A percentile compares a stretch with the other conserved stretches of the same genome.
Evolutionary conservation across 2,329 filamentous ascomycete species (phyloP).

Genomic region (Dactylellina sp.): DNA sequence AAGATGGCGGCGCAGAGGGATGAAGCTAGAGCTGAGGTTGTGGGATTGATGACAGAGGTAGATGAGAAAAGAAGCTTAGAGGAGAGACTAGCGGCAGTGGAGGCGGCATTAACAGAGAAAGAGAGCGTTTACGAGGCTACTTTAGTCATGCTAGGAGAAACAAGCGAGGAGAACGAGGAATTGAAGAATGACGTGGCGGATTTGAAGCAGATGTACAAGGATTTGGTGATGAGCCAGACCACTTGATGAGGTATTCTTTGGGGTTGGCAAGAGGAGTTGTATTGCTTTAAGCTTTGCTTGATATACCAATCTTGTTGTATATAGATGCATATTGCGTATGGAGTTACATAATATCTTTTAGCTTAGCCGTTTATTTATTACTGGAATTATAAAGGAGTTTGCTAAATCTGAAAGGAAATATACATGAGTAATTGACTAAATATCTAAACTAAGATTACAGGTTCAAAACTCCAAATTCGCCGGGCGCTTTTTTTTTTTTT

Average conservation of each 20-base stretch:
- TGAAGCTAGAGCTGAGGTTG: slow-evolving; percentile 91
- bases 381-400: not conserved
- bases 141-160: slow-evolving; percentile 94
- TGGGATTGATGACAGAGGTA: slow-evolving; percentile 85
- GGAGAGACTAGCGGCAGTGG: slow-evolving; percentile 72
- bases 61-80: slow-evolving; percentile 76
- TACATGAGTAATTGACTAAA: too few species aligned
- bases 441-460: too few species aligned
- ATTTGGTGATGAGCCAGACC: slow-evolving; percentile 86
- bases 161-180: slow-evolving; percentile 94
- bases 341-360: slow-evolving; percentile 20
- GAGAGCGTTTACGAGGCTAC: slow-evolving; percentile 87
- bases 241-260: slow-evolving; percentile 61
- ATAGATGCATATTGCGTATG: slow-evolving; percentile 30
- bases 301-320: slow-evolving; percentile 19
- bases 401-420: too few species aligned
- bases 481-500: slow-evolving; percentile 5
- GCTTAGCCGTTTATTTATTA: slow-evolving; percentile 4
- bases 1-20: slow-evolving; percentile 87
- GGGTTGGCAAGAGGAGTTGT: not conserved
- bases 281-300: not conserved
- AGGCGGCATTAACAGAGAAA: slow-evolving; percentile 75
- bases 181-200: slow-evolving; percentile 87
- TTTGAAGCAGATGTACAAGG: slow-evolving; percentile 95
- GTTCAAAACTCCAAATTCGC: slow-evolving; percentile 32